Evolutionary conservation across 1,284 basidiomycete species (phyloP).

Genomic region (Rhodotorula sp.): DNA sequence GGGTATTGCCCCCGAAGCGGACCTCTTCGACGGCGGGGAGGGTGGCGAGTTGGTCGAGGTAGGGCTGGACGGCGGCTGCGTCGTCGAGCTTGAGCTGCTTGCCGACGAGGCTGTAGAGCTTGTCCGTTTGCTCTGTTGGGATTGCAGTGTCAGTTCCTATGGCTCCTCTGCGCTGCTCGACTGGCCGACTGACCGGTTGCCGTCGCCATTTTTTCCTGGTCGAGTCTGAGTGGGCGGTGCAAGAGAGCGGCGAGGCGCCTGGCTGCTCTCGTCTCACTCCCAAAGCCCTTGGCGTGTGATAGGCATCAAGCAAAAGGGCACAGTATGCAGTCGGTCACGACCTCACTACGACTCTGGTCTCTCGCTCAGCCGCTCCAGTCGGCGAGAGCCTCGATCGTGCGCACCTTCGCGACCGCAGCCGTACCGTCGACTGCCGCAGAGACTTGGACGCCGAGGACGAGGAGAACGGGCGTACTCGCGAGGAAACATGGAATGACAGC

Average conservation of each 20-base stretch:
- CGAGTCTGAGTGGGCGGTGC: not conserved
- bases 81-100: constrained; percentile 80
- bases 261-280: not conserved
- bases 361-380: constrained; percentile 2
- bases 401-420: constrained; percentile 19
- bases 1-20: constrained; percentile 92
- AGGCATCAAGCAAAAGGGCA: not conserved
- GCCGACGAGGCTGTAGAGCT: constrained; percentile 64
- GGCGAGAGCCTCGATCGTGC: constrained; percentile 8
- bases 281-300: not conserved
- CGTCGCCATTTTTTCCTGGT: not conserved
- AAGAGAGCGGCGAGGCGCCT: too few species aligned
- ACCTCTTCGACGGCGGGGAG: constrained; percentile 68
- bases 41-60: constrained; percentile 67
- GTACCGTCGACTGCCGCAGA: not conserved
- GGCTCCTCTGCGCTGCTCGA: not conserved
- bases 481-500: constrained; percentile 94
- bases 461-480: constrained; percentile 91
- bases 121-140: constrained; percentile 3
- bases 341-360: constrained; percentile 17
- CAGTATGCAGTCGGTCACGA: not conserved
- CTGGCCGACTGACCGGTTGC: constrained; percentile 6
- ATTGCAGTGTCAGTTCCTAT: not conserved
- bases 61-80: constrained; percentile 73
- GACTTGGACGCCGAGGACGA: constrained; percentile 77